Percentiles rank a stretch among this genome's conserved stretches.
Conservation (phyloP, 164 flowering plant species). For the Magnolia sinica region DNA sequence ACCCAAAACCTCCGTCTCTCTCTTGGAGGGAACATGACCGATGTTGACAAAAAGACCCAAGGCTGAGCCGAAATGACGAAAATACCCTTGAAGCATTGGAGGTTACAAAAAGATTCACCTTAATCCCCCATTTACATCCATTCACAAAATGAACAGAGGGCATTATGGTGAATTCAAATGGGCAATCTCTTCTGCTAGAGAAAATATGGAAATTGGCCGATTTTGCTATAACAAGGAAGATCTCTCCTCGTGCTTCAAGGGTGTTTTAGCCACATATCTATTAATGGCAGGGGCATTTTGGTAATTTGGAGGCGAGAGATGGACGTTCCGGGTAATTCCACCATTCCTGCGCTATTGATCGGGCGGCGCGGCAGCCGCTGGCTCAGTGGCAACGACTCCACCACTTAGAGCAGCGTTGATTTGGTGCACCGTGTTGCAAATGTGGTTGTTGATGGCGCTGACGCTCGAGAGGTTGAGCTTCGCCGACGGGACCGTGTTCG, state of each 20-base stretch:
- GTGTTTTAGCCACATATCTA: constrained; percentile 1
- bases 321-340: constrained; percentile 28
- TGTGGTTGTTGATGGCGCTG: constrained; percentile 64
- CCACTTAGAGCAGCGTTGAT: constrained; percentile 48
- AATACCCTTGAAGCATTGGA: constrained; percentile 6
- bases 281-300: background rate
- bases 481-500: constrained; percentile 65
- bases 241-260: constrained; percentile 1
- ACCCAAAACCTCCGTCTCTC: constrained; percentile 19
- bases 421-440: constrained; percentile 66
- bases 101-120: background rate
- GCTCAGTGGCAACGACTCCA: background rate
- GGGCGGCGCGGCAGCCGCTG: constrained; percentile 3
- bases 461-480: constrained; percentile 73
- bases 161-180: background rate
- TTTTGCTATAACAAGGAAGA: background rate
- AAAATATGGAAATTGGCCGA: no score
- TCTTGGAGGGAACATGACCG: no score
- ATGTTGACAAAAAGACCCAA: constrained; percentile 7
- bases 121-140: background rate
- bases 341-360: constrained; percentile 8
- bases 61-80: background rate
- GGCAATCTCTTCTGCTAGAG: background rate
- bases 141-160: background rate
- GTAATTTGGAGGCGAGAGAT: background rate